phyloP scores from a whole-genome alignment of 1,139 yeast genomes.

The Kazachstania sp. region DNA sequence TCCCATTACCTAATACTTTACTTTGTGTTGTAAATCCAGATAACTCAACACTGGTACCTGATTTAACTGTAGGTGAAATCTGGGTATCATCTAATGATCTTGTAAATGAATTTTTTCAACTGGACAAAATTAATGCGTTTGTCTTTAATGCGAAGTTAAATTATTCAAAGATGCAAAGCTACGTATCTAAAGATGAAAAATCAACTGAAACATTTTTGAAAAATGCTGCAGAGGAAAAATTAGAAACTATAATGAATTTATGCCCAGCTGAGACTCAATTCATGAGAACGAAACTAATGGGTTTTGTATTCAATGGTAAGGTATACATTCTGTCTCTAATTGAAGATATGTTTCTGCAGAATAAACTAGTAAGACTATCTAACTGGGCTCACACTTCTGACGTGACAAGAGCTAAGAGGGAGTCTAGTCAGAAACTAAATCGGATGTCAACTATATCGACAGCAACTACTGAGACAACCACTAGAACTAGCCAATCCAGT shows the following conservation, averaged over 20 bases:
- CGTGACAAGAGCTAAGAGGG: conserved; percentile 9
- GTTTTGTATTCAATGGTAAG: conserved; percentile 79
- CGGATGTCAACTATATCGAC: not conserved
- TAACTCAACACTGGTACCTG: conserved; percentile 69
- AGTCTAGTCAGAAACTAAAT: not conserved
- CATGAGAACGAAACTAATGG: conserved; percentile 81
- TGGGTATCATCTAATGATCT: conserved; percentile 51
- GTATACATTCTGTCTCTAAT: conserved; percentile 81
- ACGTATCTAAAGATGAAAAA: conserved; percentile 10
- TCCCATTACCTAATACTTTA: conserved; percentile 88
- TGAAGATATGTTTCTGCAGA: conserved; percentile 84
- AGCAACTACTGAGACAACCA: not conserved
- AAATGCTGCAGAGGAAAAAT: conserved; percentile 16
- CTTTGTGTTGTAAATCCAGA: conserved; percentile 94
- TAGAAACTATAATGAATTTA: conserved; percentile 25
- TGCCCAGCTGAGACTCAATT: conserved; percentile 38
- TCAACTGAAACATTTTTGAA: not conserved
- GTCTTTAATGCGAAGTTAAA: conserved; percentile 30
- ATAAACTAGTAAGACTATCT: conserved; percentile 41
- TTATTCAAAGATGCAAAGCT: conserved; percentile 24
- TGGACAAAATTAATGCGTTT: conserved; percentile 30
- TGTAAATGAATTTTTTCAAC: conserved; percentile 30
- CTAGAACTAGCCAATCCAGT: not conserved
- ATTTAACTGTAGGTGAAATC: conserved; percentile 90
- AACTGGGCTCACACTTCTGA: conserved; percentile 32